Percentiles rank a stretch among this genome's conserved stretches.
Evolutionary conservation across 2,329 filamentous ascomycete species (phyloP).

Genomic region (Elsinoe batatas): DNA sequence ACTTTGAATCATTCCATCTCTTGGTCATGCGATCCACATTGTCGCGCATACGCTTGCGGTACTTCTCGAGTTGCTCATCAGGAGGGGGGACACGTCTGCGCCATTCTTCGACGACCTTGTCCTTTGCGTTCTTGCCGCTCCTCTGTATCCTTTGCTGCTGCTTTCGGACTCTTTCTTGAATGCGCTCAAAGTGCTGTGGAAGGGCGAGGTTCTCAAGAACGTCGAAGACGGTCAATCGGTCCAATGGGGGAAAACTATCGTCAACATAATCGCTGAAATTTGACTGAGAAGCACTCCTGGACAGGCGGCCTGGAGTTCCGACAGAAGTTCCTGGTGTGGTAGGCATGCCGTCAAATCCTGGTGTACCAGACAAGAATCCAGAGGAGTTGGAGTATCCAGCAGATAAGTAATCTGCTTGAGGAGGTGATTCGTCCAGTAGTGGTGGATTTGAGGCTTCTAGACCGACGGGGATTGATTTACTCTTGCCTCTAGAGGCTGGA

Average conservation of each 20-base stretch:
- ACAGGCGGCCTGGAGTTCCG: conserved; percentile 43
- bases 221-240: conserved; percentile 84
- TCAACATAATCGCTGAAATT: conserved; percentile 47
- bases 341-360: conserved; percentile 8
- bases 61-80: conserved; percentile 87
- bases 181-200: conserved; percentile 79
- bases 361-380: not conserved
- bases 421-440: not conserved
- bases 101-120: conserved; percentile 89
- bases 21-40: conserved; percentile 79
- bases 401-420: conserved; percentile 28
- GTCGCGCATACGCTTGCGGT: conserved; percentile 74
- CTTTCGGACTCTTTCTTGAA: conserved; percentile 77
- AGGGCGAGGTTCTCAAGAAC: conserved; percentile 87
- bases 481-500: conserved; percentile 16
- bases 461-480: conserved; percentile 8
- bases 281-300: conserved; percentile 45
- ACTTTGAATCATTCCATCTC: conserved; percentile 82
- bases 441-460: conserved; percentile 10
- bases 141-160: conserved; percentile 73
- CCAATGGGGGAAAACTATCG: conserved; percentile 76
- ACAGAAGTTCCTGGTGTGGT: conserved; percentile 31
- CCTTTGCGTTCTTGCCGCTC: conserved; percentile 66
- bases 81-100: conserved; percentile 73
- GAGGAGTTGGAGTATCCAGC: conserved; percentile 25